Evolutionary conservation across 73 alveolate genomes (phyloP).

Genomic region (Tetrahymena borealis): DNA sequence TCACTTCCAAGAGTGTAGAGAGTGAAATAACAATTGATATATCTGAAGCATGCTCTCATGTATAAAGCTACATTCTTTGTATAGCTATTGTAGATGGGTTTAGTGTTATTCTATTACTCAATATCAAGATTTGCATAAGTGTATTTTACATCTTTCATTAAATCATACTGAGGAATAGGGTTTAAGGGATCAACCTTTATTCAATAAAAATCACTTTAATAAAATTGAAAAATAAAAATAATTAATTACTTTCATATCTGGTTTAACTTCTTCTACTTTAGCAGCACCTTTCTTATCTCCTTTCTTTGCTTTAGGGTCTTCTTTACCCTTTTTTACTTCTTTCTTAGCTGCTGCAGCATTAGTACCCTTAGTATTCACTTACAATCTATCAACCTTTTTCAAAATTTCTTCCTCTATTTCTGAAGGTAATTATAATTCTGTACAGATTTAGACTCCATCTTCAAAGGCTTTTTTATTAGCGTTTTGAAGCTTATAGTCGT

Average conservation of each 20-base stretch:
- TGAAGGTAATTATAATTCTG: background rate
- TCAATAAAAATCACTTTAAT: background rate
- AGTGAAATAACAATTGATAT: constrained; percentile 8
- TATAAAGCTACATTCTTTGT: constrained; percentile 16
- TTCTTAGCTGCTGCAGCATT: constrained; percentile 13
- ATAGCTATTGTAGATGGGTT: constrained; percentile 18
- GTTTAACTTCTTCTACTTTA: constrained; percentile 13
- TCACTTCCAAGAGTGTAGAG: constrained; percentile 4
- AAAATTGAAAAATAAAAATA: no score
- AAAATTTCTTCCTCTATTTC: constrained; percentile 32
- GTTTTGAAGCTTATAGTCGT: background rate
- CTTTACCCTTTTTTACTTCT: constrained; percentile 28
- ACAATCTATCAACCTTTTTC: constrained; percentile 14
- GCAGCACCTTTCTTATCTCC: constrained; percentile 22
- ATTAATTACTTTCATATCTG: constrained; percentile 5
- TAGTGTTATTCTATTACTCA: constrained; percentile 18
- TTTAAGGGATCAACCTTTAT: background rate
- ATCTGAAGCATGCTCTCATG: constrained; percentile 32
- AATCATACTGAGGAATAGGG: constrained; percentile 8
- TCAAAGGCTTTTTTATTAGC: background rate
- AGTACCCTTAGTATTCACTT: background rate
- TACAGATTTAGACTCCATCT: background rate
- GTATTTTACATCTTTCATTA: constrained; percentile 12
- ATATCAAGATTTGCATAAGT: constrained; percentile 26
- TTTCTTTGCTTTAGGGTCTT: constrained; percentile 18